Evolutionary conservation across 2,329 filamentous ascomycete genomes (phyloP).

Genomic region (Cytospora chrysosperma): DNA sequence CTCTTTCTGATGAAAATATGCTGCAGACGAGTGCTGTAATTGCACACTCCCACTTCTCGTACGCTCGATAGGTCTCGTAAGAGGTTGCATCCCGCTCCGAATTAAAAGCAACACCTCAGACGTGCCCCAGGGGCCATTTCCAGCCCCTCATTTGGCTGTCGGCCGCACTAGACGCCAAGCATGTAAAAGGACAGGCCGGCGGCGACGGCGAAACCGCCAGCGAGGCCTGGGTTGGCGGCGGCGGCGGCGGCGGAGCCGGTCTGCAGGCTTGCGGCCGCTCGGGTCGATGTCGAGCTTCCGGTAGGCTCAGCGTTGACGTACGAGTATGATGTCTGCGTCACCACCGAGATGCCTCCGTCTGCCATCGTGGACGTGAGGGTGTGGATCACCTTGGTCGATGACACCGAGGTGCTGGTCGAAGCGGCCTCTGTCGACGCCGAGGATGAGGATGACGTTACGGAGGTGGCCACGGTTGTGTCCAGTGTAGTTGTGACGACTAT

Average conservation of each 20-base stretch:
- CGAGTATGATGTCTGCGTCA: constrained; percentile 52
- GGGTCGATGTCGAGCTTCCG: constrained; percentile 33
- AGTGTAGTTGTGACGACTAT: constrained; percentile 12
- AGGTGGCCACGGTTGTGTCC: constrained; percentile 17
- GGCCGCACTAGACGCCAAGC: neutral
- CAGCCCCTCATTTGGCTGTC: neutral
- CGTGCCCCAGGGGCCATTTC: neutral
- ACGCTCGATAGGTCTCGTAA: neutral
- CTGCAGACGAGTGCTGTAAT: neutral
- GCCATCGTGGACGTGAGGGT: constrained; percentile 47
- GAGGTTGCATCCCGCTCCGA: neutral
- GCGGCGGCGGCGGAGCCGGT: constrained; percentile 29
- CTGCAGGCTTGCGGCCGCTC: constrained; percentile 36
- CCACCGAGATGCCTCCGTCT: constrained; percentile 44
- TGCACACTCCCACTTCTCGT: too few species aligned
- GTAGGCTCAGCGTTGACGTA: constrained; percentile 38
- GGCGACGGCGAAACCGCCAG: neutral
- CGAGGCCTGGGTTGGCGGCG: neutral
- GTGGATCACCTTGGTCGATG: constrained; percentile 31
- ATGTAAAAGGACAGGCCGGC: constrained; percentile 1
- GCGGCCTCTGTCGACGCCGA: neutral
- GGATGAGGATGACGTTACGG: neutral
- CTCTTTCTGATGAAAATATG: neutral
- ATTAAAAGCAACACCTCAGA: neutral
- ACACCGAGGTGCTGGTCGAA: constrained; percentile 33